Evolutionary conservation across 331 rosid genomes (phyloP).

Genomic region (Stylosanthes scabra): DNA sequence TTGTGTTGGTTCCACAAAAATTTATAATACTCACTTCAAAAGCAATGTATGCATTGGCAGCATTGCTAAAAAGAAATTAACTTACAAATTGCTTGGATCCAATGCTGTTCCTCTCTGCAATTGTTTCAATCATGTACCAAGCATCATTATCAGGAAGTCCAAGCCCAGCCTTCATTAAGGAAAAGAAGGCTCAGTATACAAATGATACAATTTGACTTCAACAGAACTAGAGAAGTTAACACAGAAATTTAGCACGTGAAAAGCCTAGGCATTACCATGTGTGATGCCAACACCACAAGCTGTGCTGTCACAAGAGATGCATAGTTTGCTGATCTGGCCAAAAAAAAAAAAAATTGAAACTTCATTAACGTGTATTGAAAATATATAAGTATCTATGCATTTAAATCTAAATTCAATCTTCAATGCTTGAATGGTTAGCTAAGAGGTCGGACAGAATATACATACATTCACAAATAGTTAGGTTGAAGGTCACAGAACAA

Average conservation of each 20-base stretch:
- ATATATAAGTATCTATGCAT: constrained; percentile 19
- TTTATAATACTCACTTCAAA: background rate
- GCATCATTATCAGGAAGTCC: constrained; percentile 95
- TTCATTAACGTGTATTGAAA: constrained; percentile 22
- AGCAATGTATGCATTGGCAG: constrained; percentile 5
- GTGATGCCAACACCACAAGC: constrained; percentile 80
- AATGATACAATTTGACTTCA: constrained; percentile 16
- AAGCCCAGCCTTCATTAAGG: constrained; percentile 82
- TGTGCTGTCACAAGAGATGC: constrained; percentile 89
- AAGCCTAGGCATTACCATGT: constrained; percentile 74
- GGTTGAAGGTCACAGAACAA: no score
- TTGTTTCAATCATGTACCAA: constrained; percentile 95
- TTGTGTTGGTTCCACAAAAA: background rate
- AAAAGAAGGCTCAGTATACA: constrained; percentile 35
- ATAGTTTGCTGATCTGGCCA: constrained; percentile 83
- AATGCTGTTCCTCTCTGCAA: constrained; percentile 87
- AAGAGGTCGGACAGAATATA: constrained; percentile 11
- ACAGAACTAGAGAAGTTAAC: constrained; percentile 7
- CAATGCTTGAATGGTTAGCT: constrained; percentile 6
- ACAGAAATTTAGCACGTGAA: constrained; percentile 36
- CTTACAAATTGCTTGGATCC: constrained; percentile 97
- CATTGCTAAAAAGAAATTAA: constrained; percentile 31
- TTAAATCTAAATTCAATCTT: background rate
- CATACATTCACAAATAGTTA: constrained; percentile 6
- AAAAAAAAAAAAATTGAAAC: constrained; percentile 21